phyloP scores from a whole-genome alignment of 1,284 basidiomycete genomes.

The Ceratobasidium theobromae region DNA sequence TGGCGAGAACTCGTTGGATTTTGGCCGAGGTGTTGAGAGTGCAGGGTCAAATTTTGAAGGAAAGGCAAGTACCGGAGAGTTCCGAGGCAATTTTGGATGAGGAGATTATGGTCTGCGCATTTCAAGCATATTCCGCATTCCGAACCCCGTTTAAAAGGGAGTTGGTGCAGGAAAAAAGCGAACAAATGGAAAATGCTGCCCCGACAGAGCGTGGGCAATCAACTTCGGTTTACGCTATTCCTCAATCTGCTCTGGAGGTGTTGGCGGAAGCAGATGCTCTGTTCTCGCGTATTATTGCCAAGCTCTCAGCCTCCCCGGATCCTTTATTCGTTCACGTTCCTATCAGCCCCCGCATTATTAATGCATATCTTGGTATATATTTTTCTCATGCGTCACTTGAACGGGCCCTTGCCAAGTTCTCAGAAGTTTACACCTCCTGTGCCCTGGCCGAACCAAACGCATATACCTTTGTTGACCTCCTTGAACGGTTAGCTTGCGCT shows the following conservation, averaged over 20 bases:
- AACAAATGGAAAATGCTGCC: constrained; percentile 40
- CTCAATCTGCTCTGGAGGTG: constrained; percentile 74
- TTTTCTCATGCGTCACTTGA: constrained; percentile 50
- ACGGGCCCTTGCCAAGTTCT: constrained; percentile 51
- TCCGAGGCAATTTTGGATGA: constrained; percentile 53
- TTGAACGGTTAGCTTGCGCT: constrained; percentile 60
- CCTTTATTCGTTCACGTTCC: constrained; percentile 60
- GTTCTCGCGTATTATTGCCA: constrained; percentile 67
- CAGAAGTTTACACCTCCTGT: constrained; percentile 52
- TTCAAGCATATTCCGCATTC: constrained; percentile 87
- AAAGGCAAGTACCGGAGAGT: no score
- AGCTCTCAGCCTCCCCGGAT: constrained; percentile 43
- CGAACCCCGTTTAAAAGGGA: constrained; percentile 64
- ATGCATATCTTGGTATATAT: constrained; percentile 80
- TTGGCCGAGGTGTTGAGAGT: constrained; percentile 77
- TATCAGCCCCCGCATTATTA: constrained; percentile 66
- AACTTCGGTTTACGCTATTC: constrained; percentile 43
- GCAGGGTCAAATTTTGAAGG: constrained; percentile 38
- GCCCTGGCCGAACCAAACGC: constrained; percentile 53
- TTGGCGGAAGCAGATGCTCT: constrained; percentile 70
- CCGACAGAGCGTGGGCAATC: constrained; percentile 56
- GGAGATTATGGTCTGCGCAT: constrained; percentile 77
- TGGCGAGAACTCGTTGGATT: constrained; percentile 85
- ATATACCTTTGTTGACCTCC: constrained; percentile 60
- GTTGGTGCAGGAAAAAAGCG: constrained; percentile 30